phyloP scores from a whole-genome alignment of 192 early-diverging fungal species.

The Coemansia sp. region DNA sequence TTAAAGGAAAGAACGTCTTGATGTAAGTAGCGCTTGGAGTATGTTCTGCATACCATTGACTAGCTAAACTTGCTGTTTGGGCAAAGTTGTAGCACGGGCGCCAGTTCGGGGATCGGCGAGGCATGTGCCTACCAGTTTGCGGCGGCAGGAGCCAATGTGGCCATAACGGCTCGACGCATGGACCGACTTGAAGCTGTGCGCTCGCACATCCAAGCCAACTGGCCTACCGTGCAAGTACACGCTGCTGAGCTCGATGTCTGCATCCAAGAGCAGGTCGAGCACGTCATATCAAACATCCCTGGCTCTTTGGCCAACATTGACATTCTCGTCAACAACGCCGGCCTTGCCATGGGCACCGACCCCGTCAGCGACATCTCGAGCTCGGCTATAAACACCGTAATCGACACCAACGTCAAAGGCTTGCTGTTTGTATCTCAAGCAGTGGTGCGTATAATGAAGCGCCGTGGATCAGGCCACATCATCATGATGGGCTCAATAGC shows the following conservation, averaged over 20 bases:
- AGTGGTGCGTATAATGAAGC: conserved; percentile 76
- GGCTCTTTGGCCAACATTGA: conserved; percentile 60
- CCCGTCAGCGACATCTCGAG: conserved; percentile 60
- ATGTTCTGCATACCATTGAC: too few species aligned
- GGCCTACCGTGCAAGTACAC: conserved; percentile 60
- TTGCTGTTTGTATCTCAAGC: conserved; percentile 78
- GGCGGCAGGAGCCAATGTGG: conserved; percentile 41
- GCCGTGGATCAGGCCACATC: conserved; percentile 64
- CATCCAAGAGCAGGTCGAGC: conserved; percentile 55
- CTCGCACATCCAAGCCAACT: conserved; percentile 42
- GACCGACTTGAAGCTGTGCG: conserved; percentile 66
- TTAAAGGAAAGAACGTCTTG: conserved; percentile 50
- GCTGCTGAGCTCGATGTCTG: conserved; percentile 73
- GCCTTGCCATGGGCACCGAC: conserved; percentile 74
- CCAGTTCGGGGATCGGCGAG: conserved; percentile 56
- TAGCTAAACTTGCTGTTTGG: background rate
- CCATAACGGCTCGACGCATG: conserved; percentile 65
- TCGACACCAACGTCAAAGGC: conserved; percentile 91
- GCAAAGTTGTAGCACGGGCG: conserved; percentile 41
- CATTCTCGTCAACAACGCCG: conserved; percentile 90
- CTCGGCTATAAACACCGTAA: conserved; percentile 72
- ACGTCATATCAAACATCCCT: conserved; percentile 56
- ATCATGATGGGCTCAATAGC: conserved; percentile 84
- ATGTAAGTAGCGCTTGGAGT: conserved; percentile 20
- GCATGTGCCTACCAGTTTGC: conserved; percentile 54